phyloP scores from a whole-genome alignment of 2,329 filamentous ascomycete species.

The Sphaerulina vaccinii region DNA sequence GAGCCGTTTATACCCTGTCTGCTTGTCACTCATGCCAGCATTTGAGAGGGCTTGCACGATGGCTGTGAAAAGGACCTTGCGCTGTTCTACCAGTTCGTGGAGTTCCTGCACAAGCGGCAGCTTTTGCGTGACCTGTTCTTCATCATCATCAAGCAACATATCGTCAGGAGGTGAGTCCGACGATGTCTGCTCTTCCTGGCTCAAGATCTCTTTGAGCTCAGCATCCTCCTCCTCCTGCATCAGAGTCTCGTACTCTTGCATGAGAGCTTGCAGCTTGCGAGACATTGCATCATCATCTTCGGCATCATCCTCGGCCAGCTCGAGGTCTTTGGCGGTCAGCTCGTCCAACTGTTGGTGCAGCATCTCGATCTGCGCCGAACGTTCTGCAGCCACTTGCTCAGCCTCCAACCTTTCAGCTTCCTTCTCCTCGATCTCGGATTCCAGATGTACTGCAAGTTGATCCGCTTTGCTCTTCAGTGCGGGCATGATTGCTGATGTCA shows the following conservation, averaged over 20 bases:
- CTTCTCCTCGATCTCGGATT: slow-evolving; percentile 73
- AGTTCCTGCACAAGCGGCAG: slow-evolving; percentile 60
- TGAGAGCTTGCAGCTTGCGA: slow-evolving; percentile 38
- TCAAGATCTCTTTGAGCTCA: slow-evolving; percentile 39
- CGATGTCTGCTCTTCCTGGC: slow-evolving; percentile 37
- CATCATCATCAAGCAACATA: slow-evolving; percentile 26
- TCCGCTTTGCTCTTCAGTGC: slow-evolving; percentile 50
- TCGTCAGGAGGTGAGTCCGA: slow-evolving; percentile 19
- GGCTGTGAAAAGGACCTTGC: slow-evolving; percentile 62
- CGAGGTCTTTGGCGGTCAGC: slow-evolving; percentile 53
- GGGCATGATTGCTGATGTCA: slow-evolving; percentile 63
- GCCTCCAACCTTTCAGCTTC: slow-evolving; percentile 53
- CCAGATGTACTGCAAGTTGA: slow-evolving; percentile 55
- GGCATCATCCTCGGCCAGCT: slow-evolving; percentile 42
- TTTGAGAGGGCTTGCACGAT: slow-evolving; percentile 68
- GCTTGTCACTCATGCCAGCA: slow-evolving; percentile 67
- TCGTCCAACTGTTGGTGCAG: slow-evolving; percentile 57
- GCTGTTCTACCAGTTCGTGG: slow-evolving; percentile 54
- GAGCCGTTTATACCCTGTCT: slow-evolving; percentile 69
- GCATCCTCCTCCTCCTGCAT: slow-evolving; percentile 47
- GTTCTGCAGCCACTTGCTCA: slow-evolving; percentile 54
- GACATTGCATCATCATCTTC: slow-evolving; percentile 41
- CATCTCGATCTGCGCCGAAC: slow-evolving; percentile 64
- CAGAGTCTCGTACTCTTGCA: slow-evolving; percentile 43
- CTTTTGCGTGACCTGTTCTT: slow-evolving; percentile 54